Conservation (phyloP, 106 monocot genomes). For the Acorus gramineus region DNA sequence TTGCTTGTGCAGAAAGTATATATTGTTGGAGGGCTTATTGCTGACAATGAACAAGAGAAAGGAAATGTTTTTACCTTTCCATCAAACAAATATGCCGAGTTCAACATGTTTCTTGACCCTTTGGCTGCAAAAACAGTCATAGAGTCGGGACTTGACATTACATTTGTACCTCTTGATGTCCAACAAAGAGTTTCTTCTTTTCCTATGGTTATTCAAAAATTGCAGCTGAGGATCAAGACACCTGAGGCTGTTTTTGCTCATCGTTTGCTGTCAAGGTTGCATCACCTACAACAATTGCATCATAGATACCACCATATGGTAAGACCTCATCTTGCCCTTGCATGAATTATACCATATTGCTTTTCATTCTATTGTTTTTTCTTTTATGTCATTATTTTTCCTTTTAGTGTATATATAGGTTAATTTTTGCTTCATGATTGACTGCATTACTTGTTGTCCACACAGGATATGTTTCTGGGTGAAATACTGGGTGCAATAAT, state of each 20-base stretch:
- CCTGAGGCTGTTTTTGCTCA: conserved; percentile 51
- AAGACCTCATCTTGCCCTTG: neutral
- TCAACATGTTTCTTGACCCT: too few species aligned
- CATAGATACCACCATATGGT: conserved; percentile 54
- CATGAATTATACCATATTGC: too few species aligned
- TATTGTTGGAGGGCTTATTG: too few species aligned
- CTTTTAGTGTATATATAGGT: neutral
- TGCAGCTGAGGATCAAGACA: conserved; percentile 24
- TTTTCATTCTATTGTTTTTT: neutral
- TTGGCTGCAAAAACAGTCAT: too few species aligned
- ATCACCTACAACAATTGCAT: conserved; percentile 31
- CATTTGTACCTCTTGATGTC: too few species aligned
- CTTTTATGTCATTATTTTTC: neutral
- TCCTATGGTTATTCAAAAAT: conserved; percentile 12
- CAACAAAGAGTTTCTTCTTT: conserved; percentile 39
- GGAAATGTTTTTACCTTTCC: too few species aligned
- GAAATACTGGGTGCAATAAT: conserved; percentile 74
- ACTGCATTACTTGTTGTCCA: neutral
- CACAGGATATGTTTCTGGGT: conserved; percentile 79
- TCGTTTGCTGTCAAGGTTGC: conserved; percentile 39
- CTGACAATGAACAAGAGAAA: too few species aligned
- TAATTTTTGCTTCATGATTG: neutral
- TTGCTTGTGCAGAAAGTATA: neutral
- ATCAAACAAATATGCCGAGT: too few species aligned
- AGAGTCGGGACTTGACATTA: too few species aligned